These are phyloP conservation scores for Metarhizium album DNA, from an alignment of 2,329 filamentous ascomycete species.

Conservation along the genomic window DNA sequence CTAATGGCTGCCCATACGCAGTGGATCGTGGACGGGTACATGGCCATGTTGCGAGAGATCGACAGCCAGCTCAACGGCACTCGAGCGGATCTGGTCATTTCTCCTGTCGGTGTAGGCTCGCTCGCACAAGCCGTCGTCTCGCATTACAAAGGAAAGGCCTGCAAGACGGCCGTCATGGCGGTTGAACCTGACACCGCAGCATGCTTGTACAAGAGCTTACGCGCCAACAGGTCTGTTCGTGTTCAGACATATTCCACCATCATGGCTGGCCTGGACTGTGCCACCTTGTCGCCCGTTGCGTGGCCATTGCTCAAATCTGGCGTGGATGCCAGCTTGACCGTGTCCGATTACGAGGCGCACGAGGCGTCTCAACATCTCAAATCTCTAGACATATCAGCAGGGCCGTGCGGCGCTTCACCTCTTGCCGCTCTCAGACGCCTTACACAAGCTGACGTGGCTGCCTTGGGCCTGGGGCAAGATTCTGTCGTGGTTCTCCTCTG, in stretches of 20 bases:
- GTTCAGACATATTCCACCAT: conserved; percentile 52
- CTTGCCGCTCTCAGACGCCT: conserved; percentile 46
- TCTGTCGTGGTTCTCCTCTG: conserved; percentile 54
- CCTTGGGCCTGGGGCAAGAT: conserved; percentile 29
- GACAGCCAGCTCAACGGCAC: conserved; percentile 43
- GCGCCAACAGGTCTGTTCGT: conserved; percentile 32
- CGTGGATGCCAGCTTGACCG: conserved; percentile 48
- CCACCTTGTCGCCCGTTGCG: conserved; percentile 53
- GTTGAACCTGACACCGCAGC: conserved; percentile 61
- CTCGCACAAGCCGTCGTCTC: conserved; percentile 58
- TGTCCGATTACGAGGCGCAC: conserved; percentile 55
- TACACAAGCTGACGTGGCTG: conserved; percentile 20
- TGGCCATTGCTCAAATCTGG: conserved; percentile 50
- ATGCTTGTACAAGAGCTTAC: conserved; percentile 44
- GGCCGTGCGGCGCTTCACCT: conserved; percentile 52
- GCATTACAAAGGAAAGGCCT: conserved; percentile 45
- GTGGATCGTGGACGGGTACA: conserved; percentile 72
- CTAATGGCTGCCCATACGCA: conserved; percentile 12
- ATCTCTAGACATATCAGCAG: conserved; percentile 34
- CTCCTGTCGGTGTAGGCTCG: conserved; percentile 62
- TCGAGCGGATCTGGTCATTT: conserved; percentile 39
- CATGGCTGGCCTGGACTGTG: conserved; percentile 66
- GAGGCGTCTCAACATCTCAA: conserved; percentile 43
- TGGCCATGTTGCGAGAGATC: conserved; percentile 58
- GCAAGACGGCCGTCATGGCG: conserved; percentile 36